Evolutionary conservation across 2,329 filamentous ascomycete genomes (phyloP), one percentile per base, ranked within the genome.

Genomic region (Neodidymelliopsis sp.): DNA sequence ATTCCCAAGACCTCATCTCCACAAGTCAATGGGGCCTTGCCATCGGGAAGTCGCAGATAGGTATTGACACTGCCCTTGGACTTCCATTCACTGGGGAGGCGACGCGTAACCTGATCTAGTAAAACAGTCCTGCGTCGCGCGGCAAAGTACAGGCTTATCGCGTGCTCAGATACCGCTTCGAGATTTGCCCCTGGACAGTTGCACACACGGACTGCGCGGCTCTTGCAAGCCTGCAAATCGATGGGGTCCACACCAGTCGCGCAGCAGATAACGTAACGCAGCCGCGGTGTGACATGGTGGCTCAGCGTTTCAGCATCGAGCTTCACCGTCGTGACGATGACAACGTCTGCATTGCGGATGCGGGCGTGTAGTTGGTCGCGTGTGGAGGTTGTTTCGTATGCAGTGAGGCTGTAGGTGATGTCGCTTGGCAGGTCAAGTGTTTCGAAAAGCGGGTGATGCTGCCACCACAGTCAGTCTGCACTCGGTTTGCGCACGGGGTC

Each of bases 101-200:
- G 38, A 37, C 65, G 52, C 20, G 56, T 63, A 41, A 62, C 27
- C 38, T 51, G 46, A 43, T 70, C 59, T 25, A 70, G 49, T 53
- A 67, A 58, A 18, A 77, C 59, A 9, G 78, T 69, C 45, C 69
- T 70, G 44, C 77, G 68, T 39, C 78, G 69, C 6, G 76, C 64
- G 4, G 77, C 76, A 55, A 78, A 79, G 60, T 79, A 80, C 47
- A 81, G 58, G 31, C 73, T 77, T 29, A 81, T 73, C 9, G 78
- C 78, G 69, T 81, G 79, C 59, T 81, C 79, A 22, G 72, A 72
- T 8, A 81, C 78, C 33, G 75, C 65, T 35, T 78, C 74, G 34
- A 78, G 70, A 42, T 80, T 80, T 16, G 77, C 74, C n/a, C 66
- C 71, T 3, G 77, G 76, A 33, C 74, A 76, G 39, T 79, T 79